Evolutionary conservation across 805 yeast species (phyloP).

Genomic region (Ascoidea asiatica): DNA sequence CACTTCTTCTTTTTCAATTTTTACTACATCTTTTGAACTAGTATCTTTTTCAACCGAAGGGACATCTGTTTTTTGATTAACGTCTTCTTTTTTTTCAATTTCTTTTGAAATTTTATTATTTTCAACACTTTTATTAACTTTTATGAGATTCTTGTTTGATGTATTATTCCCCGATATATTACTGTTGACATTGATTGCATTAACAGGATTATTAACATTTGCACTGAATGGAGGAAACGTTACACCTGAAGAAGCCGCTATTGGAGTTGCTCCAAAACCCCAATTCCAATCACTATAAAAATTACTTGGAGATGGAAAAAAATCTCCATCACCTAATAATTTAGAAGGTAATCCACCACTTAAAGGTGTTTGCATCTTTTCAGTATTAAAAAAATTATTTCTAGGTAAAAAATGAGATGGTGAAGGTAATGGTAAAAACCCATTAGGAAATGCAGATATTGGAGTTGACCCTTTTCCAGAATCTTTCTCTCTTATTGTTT

Average conservation of each 20-base stretch:
- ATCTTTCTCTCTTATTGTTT: not conserved
- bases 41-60: no score
- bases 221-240: no score
- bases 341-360: slow-evolving; percentile 13
- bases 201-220: no score
- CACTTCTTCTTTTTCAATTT: no score
- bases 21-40: no score
- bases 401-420: not conserved
- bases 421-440: not conserved
- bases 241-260: not conserved
- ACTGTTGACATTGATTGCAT: not conserved
- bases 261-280: slow-evolving; percentile 1
- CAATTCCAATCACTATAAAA: slow-evolving; percentile 28
- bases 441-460: not conserved
- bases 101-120: not conserved
- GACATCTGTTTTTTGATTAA: not conserved
- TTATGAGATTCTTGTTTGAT: not conserved
- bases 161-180: not conserved
- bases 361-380: not conserved
- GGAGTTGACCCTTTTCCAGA: not conserved
- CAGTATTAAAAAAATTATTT: not conserved
- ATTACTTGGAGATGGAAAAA: slow-evolving; percentile 75
- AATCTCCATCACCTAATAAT: slow-evolving; percentile 24
- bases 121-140: not conserved
- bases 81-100: not conserved